Conservation (phyloP, 192 early-diverging fungal genomes). For the Phlyctochytrium planicorne region DNA sequence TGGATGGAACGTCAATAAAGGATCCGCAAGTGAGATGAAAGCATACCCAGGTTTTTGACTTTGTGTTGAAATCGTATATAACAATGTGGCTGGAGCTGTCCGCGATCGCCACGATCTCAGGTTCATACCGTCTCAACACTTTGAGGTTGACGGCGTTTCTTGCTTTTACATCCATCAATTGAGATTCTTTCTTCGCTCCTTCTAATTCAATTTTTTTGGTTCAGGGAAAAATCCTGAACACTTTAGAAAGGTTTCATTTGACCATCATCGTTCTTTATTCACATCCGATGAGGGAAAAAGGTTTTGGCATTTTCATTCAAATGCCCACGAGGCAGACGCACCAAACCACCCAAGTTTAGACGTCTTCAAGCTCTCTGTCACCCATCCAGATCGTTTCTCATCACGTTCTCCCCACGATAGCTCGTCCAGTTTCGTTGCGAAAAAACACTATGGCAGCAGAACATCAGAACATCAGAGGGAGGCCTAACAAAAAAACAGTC, state of each 20-base stretch:
- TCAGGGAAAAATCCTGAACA: background rate
- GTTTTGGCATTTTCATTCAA: background rate
- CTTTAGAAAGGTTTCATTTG: background rate
- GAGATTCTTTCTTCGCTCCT: background rate
- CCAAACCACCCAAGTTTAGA: too few species aligned
- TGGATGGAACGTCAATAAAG: background rate
- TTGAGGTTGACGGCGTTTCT: conserved; percentile 73
- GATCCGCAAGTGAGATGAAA: background rate
- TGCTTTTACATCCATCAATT: conserved; percentile 64
- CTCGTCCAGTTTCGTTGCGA: too few species aligned
- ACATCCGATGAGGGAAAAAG: background rate
- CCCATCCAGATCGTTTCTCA: too few species aligned
- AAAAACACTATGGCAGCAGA: too few species aligned
- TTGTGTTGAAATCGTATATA: conserved; percentile 82
- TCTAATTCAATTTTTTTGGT: background rate
- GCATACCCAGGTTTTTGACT: conserved; percentile 72
- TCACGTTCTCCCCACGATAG: too few species aligned
- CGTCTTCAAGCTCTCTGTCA: too few species aligned
- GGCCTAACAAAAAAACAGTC: too few species aligned
- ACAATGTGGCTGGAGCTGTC: conserved; percentile 85
- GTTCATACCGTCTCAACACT: conserved; percentile 82
- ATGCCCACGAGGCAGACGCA: too few species aligned
- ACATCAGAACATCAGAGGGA: too few species aligned
- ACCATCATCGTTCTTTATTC: background rate
- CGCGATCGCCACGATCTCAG: conserved; percentile 71